Base-by-base conservation (phyloP, 768 basidiomycete species). In the Mycena alexandri region DNA sequence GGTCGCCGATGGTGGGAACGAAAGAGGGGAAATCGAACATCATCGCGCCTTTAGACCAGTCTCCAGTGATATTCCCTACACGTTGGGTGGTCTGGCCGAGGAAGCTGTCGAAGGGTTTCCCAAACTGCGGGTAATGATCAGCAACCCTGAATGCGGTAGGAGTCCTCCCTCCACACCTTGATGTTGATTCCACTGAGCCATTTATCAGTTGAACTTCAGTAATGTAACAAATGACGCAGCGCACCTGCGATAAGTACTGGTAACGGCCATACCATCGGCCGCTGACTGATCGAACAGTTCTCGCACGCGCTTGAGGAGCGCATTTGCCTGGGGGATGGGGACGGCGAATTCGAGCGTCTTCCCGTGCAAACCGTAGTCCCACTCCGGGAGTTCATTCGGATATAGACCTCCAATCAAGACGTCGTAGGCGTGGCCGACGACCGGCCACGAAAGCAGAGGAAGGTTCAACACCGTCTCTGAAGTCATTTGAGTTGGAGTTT, bases 1-100 rank as follows among this genome's bases (percentile, higher is more conserved):
- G 77, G 58, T 79, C 78, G 12, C 79, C 80, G 24, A 70, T 71
- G 1, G 76, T 78, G 2, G 80, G 78, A 1, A 75, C 65, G 62
- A 78, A 80, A 9, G 76, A 75, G 19, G 79, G 79, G 73, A 80
- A 80, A 70, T 81, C 80, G 63, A 80, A 79, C 79, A 81, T 81
- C 65, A 81, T 78, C 11, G 78, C 78, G 24, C 80, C 80, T 74
- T 80, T 79, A 3, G 78, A 79, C 79, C 79, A 81, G 47, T 81
- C 80, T 0, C 75, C 78, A 6, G 77, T 75, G n/a, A 65, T 48
- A 48, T 77, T 75, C 36, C 74, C 75, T 9, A 75, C 71, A 21
- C 76, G 74, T 61, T 76, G 67, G 2, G 78, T 80, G 19, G 79
- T 79, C 68, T 81, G 80, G 8, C 80, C 79, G 34, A 81, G 70